Base-by-base conservation (phyloP, 2,329 filamentous ascomycete species). In the Pseudogymnoascus sp. region DNA sequence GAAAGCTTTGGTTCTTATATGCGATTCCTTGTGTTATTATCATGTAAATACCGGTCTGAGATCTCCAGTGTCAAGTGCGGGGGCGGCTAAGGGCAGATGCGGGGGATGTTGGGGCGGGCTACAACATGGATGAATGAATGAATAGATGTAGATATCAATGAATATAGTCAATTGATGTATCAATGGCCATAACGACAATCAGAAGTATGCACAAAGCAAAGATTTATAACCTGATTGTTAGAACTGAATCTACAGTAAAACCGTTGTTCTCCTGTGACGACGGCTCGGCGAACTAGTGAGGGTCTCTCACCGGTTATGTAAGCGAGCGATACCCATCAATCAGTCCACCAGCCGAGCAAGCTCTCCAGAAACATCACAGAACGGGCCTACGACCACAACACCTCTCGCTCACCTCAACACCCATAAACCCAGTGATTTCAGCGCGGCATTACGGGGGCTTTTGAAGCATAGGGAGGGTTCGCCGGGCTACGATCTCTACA, bases 291-390 rank as follows among this genome's bases (percentile, higher is more conserved):
- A 26, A 33, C 50, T 56, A 56, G 50, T 56, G 50, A 56, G 26
- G 19, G 26, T 22, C 28, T 22, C 50, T 56, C 50, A 22, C 50
- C 28, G 50, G 50, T 56, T 56, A 56, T 56, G 50, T 56, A 56
- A 56, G 50, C 50, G 50, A 56, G 28, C 28, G 28, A 56, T 56
- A 33, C 50, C 50, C 50, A 56, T 56, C 50, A 56, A 56, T 56
- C 50, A 56, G 50, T 56, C 50, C 50, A 56, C 50, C 28, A 56
- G 28, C 50, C 50, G 50, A 56, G 50, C 50, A 56, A 56, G 50
- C 50, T 56, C 50, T 56, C 50, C 50, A 56, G 50, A 56, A 56
- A 56, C 50, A 56, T 56, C 50, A 33, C 50, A 33, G 50, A 56
- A 56, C 50, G 50, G n/a, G 50, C 50, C 50, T 56, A 56, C 50